Percentiles rank a stretch among this genome's conserved stretches.
Evolutionary conservation across 129 eudicot species (phyloP).

Genomic region (Calendula officinalis): DNA sequence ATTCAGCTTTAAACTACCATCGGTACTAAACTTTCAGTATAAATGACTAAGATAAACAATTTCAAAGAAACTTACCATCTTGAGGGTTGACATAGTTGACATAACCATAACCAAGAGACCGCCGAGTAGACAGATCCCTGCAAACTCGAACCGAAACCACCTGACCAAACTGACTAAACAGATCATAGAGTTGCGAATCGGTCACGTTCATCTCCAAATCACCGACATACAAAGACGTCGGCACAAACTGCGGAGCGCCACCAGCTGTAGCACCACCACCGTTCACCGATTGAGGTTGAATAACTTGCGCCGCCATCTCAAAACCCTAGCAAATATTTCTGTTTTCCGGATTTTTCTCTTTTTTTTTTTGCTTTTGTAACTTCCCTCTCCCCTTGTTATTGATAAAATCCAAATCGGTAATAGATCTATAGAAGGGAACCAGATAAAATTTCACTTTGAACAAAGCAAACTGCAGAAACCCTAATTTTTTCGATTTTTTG

Average conservation of each 20-base stretch:
- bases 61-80: conserved; percentile 57
- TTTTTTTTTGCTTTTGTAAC: conserved; percentile 39
- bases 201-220: conserved; percentile 74
- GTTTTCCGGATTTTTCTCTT: conserved; percentile 28
- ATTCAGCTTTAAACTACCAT: not conserved
- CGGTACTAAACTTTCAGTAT: not conserved
- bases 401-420: conserved; percentile 7
- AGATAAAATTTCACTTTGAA: conserved; percentile 1
- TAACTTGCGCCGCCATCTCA: conserved; percentile 63
- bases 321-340: conserved; percentile 31
- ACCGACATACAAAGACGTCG: conserved; percentile 76
- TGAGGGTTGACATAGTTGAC: conserved; percentile 71
- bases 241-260: conserved; percentile 53
- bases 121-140: conserved; percentile 56
- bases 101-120: conserved; percentile 91
- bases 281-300: conserved; percentile 39
- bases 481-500: conserved; percentile 24
- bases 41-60: not conserved
- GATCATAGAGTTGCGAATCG: conserved; percentile 76
- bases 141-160: conserved; percentile 93
- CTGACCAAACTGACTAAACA: conserved; percentile 65
- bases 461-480: conserved; percentile 24
- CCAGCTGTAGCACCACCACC: conserved; percentile 29
- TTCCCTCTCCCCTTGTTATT: conserved; percentile 95
- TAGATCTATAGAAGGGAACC: conserved; percentile 7